Base-by-base conservation (phyloP, 1,139 yeast genomes). In the Debaryomyces sp. region DNA sequence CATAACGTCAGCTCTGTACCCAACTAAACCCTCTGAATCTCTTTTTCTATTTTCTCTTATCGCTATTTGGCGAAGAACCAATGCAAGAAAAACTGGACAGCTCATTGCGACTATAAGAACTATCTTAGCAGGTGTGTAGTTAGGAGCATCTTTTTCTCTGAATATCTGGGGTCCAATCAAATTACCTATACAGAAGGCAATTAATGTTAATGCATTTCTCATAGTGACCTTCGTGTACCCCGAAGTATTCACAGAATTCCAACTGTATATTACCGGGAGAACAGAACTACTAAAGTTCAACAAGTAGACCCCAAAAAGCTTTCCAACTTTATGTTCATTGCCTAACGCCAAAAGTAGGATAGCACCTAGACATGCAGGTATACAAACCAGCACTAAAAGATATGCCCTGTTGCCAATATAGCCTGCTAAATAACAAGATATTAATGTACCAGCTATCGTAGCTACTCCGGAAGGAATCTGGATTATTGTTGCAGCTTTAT, bases 121-220 rank as follows among this genome's bases (percentile, higher is more conserved):
- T 3, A 48, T 41, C 29, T 50, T 49, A 9, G 52, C 53, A 13
- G 52, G 49, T 8, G 36, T 33, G 29, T 47, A 50, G 15, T 41
- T 15, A 5, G 50, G 64, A 10, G 62, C 61, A 15, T 59, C 56
- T 12, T 56, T 52, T 2, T 57, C 59, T 38, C 59, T 58, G 50
- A 66, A 67, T 12, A 66, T 46, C 48, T 68, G 70, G 6, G 70
- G 69, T 1, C 71, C 73, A 41, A 64, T 61, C 8, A 68, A 52
- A n/a, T 65, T 60, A 4, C 68, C 73, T 9, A 60, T 57, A 21
- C 67, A 61, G 46, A 63, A 67, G 1, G 64, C 69, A 30, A 38
- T 38, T n/a, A 38, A 22, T 22, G 24, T 22, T 22, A 22, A 22
- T 22, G 24, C 24, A 22, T 22, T 22, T 22, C 24, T 6, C 24